These are phyloP conservation scores for Halophytophthora batemanensis DNA, from an alignment of 352 stramenopile genomes.

Conservation along the genomic window DNA sequence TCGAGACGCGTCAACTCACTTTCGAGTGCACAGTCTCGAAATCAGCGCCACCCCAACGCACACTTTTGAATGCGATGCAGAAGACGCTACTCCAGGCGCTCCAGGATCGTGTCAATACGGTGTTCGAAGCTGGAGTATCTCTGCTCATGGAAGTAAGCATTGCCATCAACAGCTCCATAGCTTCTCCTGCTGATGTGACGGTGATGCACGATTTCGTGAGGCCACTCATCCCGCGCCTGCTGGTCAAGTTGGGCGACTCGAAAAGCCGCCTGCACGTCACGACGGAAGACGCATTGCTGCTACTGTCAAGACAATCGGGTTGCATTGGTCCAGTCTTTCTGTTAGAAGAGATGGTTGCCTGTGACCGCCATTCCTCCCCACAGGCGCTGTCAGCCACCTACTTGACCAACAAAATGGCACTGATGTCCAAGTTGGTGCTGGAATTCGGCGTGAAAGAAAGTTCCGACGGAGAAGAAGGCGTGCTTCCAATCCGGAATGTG, in stretches of 20 bases:
- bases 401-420: constrained; percentile 62
- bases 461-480: constrained; percentile 22
- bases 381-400: constrained; percentile 57
- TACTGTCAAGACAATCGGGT: constrained; percentile 56
- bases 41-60: constrained; percentile 3
- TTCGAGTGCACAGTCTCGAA: constrained; percentile 26
- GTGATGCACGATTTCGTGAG: constrained; percentile 55
- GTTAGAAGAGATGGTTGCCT: constrained; percentile 69
- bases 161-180: constrained; percentile 32
- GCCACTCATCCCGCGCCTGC: constrained; percentile 63
- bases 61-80: constrained; percentile 40
- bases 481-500: constrained; percentile 61
- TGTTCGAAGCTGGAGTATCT: constrained; percentile 71
- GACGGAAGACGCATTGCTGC: constrained; percentile 68
- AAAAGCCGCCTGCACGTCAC: constrained; percentile 69
- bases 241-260: constrained; percentile 73
- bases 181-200: constrained; percentile 17
- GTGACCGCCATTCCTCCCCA: constrained; percentile 50
- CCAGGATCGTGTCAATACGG: constrained; percentile 73
- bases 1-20: constrained; percentile 49
- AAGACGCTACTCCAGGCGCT: constrained; percentile 55
- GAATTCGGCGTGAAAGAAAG: constrained; percentile 75
- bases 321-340: constrained; percentile 69
- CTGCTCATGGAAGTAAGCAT: constrained; percentile 78
- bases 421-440: constrained; percentile 73